Evolutionary conservation across 495 filamentous ascomycete species (phyloP), one percentile per base, ranked within the genome.

Genomic region (Platismatia glauca): DNA sequence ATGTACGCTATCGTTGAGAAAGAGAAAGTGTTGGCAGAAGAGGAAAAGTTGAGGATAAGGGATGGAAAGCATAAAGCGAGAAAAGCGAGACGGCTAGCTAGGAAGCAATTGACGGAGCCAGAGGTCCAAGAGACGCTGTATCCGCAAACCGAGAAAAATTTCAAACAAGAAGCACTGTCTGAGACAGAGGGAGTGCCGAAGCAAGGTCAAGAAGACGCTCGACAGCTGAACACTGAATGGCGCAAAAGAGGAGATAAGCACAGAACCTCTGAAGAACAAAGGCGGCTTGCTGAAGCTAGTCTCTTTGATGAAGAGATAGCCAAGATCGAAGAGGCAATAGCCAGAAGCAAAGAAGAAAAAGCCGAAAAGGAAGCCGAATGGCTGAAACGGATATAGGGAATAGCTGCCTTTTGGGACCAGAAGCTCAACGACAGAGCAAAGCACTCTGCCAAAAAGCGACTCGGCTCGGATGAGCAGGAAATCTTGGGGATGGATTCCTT

Each of bases 1-100:
- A 75, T 82, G 55, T 67, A 75, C 8, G 78, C 74, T 0, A 75
- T 79, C 43, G 69, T 79, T 29, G 68, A 71, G 38, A 58, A 70
- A 44, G 72, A 77, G 61, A 66, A 53, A 18, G 66, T 65, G 34
- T 50, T 71, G 27, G 71, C 60, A 22, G 27, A 52, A 1, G 46
- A 61, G 37, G 69, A 70, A 18, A 65, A 57, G 39, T 8, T 53
- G 31, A 34, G 59, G 31, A 53, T 52, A 34, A 52, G 48, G 31
- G 53, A 56, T 44, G 62, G 55, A 35, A 61, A 57, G 24, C 55
- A 66, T 39, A 64, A 64, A 33, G 35, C 9, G 39, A 61, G 29
- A 48, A 70, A 59, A 59, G 55, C 38, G 44, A 67, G 37, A 41
- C 37, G 48, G 16, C 34, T 63, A 39, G 46, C 50, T 15, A 50